Evolutionary conservation across 441 rosid genomes (phyloP), one percentile per base, ranked within the genome.

Genomic region (Bocquillonia castaneifolia): DNA sequence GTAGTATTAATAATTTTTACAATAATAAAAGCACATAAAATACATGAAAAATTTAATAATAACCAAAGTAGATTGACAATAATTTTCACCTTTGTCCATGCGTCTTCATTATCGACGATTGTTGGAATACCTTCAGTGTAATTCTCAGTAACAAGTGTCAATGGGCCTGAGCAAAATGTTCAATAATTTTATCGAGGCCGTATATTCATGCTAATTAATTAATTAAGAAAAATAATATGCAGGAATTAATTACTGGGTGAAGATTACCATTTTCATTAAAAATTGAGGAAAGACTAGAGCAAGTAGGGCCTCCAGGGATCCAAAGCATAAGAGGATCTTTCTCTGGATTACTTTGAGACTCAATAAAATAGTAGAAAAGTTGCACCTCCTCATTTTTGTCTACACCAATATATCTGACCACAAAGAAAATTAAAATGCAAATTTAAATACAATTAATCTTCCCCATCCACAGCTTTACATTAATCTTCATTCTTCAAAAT

Each of bases 271-370:
- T 14, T 51, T 37, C 59, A 61, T 12, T 61, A 32, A 62, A 28
- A 52, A 55, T 50, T 45, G 61, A 3, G 3, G 17, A 32, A 36
- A 50, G 17, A 22, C 67, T 34, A 40, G 67, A 70, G 59, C 73
- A 70, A 52, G 67, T 67, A 51, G 73, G 67, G 57, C 73, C 73
- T 3, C 73, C 73, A 14, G 15, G 39, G 31, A 63, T 44, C 67
- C 63, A 77, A 22, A 77, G 53, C 37, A 79, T 29, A 15, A 79
- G 72, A 42, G 83, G 83, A 18, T 76, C 83, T 25, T 66, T 42
- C 14, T 28, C n/a, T 3, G 72, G 64, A 66, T 71, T 56, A 36
- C 76, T 47, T 59, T 71, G 62, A 12, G 80, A 79, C 69, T 79
- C 72, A 1, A 65, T 15, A 26, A 79, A 79, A 48, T 76, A 79